Base-by-base conservation (phyloP, 805 yeast species). In the Kazachstania bromeliacearum region DNA sequence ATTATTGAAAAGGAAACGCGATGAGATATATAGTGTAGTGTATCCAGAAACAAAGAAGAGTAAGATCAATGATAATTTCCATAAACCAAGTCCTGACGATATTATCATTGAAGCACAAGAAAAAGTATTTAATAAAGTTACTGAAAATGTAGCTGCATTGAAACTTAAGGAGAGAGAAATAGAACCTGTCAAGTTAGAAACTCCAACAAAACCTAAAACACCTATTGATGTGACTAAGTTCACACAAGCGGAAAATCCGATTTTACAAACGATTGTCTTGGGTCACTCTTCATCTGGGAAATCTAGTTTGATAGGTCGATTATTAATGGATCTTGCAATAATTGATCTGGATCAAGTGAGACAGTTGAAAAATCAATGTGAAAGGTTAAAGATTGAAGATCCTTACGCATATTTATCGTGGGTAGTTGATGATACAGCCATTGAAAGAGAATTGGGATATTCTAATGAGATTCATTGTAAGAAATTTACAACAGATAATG, bases 11-110 rank as follows among this genome's bases (percentile, higher is more conserved):
- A 31, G 34, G 14, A 21, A 18, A 31, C 13, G 27, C 3, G 14
- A 31, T 12, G 34, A 31, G 13, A 21, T 31, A 22, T 4, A 36
- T 12, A 8, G 10, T 8, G 25, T 22, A 22, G 25, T 22, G 25
- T 22, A 22, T n/a, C n/a, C n/a, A n/a, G n/a, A n/a, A 4, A 19
- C 76, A 68, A 68, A 68, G 69, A 28, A 32, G 16, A 45, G 47
- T 36, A 36, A 43, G 33, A 58, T 71, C 2, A 64, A 67, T 33
- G 50, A 66, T 31, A 79, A 75, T 45, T 85, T 85, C 46, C 55
- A 59, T 9, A 64, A 68, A 42, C 87, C 87, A 12, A 81, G 94
- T 46, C 96, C 96, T 4, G 96, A 88, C 60, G 95, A 85, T 50
- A 57, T 67, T 33, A 68, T 81, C 3, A 50, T 72, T 34, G 57